These are phyloP conservation scores for Eucalyptus viminalis DNA, from an alignment of 345 rosid genomes.

Conservation along the genomic window DNA sequence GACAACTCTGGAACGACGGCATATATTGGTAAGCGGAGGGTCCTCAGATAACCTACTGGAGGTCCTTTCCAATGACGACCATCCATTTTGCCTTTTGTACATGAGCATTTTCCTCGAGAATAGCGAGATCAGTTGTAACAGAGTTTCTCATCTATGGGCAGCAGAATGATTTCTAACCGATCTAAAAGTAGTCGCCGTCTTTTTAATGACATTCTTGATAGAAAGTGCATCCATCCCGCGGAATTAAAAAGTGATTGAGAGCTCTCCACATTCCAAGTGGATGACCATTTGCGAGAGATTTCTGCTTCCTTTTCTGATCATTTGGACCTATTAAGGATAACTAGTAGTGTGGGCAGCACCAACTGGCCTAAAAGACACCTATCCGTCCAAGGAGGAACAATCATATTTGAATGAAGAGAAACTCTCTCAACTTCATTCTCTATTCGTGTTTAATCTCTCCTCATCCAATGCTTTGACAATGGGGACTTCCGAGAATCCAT, in stretches of 20 bases:
- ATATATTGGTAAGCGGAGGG: too few relatives aligned
- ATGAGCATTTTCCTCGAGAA: slow-evolving; percentile 15
- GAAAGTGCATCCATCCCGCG: slow-evolving; percentile 9
- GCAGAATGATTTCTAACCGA: slow-evolving; percentile 13
- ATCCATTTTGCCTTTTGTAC: slow-evolving; percentile 18
- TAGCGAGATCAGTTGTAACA: not conserved
- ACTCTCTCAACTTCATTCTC: not conserved
- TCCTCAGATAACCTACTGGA: not conserved
- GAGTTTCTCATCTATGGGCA: slow-evolving; percentile 11
- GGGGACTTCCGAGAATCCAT: not conserved
- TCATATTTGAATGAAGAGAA: not conserved
- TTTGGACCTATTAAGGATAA: slow-evolving; percentile 2
- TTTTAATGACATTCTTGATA: slow-evolving; percentile 9
- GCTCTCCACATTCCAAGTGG: slow-evolving; percentile 7
- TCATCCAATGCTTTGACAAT: not conserved
- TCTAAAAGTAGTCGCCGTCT: not conserved
- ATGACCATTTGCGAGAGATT: slow-evolving; percentile 5
- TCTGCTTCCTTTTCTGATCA: not conserved
- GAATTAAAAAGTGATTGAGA: not conserved
- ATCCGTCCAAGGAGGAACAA: not conserved
- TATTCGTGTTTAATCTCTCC: slow-evolving; percentile 1
- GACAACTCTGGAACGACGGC: too few relatives aligned
- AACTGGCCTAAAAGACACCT: slow-evolving; percentile 9
- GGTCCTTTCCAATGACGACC: slow-evolving; percentile 9
- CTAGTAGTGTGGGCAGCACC: not conserved